Conservation (phyloP, 345 rosid species). For the Streptanthus diversifolius region DNA sequence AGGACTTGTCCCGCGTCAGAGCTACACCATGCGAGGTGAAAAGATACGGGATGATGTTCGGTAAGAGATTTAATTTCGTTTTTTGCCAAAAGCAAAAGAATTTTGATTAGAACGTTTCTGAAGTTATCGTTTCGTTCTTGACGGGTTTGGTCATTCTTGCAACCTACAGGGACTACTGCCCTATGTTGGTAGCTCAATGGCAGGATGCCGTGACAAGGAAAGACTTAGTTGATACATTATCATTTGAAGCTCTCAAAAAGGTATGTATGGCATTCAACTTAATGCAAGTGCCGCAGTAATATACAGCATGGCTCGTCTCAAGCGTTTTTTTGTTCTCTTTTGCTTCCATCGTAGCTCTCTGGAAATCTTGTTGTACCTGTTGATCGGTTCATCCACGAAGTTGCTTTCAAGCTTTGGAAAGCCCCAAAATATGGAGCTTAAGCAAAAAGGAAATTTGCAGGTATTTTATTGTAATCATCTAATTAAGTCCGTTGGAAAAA, state of each 20-base stretch:
- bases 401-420: constrained; percentile 97
- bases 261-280: constrained; percentile 31
- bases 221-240: constrained; percentile 59
- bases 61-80: constrained; percentile 35
- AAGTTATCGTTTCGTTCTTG: constrained; percentile 2
- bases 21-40: constrained; percentile 83
- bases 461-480: constrained; percentile 14
- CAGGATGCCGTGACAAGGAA: constrained; percentile 83
- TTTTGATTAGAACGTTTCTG: neutral
- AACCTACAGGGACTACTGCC: constrained; percentile 63
- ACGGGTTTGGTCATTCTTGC: constrained; percentile 14
- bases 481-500: neutral
- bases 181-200: constrained; percentile 87
- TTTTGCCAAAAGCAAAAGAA: neutral
- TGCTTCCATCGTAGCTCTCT: constrained; percentile 45
- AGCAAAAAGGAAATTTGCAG: constrained; percentile 1
- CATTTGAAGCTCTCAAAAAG: constrained; percentile 69
- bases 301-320: neutral
- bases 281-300: neutral
- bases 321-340: neutral
- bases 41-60: constrained; percentile 57
- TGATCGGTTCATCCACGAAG: constrained; percentile 87
- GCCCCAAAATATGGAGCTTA: constrained; percentile 98
- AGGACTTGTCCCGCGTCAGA: constrained; percentile 62
- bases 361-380: constrained; percentile 83